Evolutionary conservation across 805 yeast species (phyloP), one percentile per base, ranked within the genome.

Genomic region (Cyberlindnera suaveolens): DNA sequence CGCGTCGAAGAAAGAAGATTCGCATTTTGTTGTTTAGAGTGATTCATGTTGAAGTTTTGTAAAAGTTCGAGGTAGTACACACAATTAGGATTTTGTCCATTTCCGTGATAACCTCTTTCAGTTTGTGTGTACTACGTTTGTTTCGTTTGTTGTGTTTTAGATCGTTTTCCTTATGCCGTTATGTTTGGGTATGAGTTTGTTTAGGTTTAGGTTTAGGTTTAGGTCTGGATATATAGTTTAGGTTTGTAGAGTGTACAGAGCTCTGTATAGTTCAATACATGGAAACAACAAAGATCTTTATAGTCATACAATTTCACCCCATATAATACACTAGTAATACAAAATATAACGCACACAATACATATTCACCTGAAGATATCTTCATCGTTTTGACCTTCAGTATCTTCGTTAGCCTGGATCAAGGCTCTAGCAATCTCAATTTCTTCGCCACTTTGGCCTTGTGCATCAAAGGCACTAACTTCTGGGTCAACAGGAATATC

Each of bases 401-500:
- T 34, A 19, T 40, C 50, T 34, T 47, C 52, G 42, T 52, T 77
- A 0, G 83, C 81, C 47, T 78, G 82, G 39, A 80, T 78, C 51
- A 80, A 63, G 0, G 84, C 86, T 35, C 82, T 64, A 1, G 86
- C 85, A 51, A 80, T 80, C 38, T 78, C 83, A 32, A 79, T 75
- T 50, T 78, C 84, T 39, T 73, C 78, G 6, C 75, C 78, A 6
- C 68, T 65, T 9, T 62, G 60, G 4, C 52, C 68, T 37, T 47
- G 48, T 14, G 62, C 61, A 38, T 66, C 74, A 49, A 71, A 76
- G 1, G 70, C 77, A 34, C 70, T 61, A 18, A 77, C 82, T 43
- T 74, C 79, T 2, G 83, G 82, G 55, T 79, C 84, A 6, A 77
- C 82, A 0, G 80, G 78, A 5, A 74, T 69, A 13, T 63, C 66